These are phyloP conservation scores for Picochlorum sp. DNA, from an alignment of 139 green algal species.

Conservation along the genomic window DNA sequence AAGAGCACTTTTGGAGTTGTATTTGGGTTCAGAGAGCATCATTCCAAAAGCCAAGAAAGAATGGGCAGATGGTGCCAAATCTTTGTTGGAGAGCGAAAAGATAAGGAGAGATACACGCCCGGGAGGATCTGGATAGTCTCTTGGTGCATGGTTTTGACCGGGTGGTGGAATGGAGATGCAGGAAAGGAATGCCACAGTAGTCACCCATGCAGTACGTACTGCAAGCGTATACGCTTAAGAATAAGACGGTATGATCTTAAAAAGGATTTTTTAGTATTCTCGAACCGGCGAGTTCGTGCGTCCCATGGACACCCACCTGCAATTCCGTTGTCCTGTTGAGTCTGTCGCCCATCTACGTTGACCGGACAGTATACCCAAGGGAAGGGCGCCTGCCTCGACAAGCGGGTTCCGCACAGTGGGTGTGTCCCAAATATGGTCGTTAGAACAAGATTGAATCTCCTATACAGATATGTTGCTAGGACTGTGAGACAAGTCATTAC, in stretches of 20 bases:
- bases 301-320: not conserved
- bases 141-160: not conserved
- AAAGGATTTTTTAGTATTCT: constrained; percentile 1
- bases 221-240: too few species aligned
- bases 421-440: constrained; percentile 1
- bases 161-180: not conserved
- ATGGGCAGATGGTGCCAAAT: constrained; percentile 18
- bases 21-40: constrained; percentile 15
- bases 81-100: constrained; percentile 25
- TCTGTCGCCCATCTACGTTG: too few species aligned
- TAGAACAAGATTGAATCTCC: not conserved
- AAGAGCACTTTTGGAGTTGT: constrained; percentile 68
- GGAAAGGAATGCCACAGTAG: too few species aligned
- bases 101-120: constrained; percentile 24
- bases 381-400: not conserved
- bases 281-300: not conserved
- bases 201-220: too few species aligned
- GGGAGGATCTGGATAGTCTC: constrained; percentile 22
- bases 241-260: not conserved
- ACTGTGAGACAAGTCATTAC: too few species aligned
- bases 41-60: constrained; percentile 25
- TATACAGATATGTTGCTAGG: not conserved
- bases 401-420: not conserved
- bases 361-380: too few species aligned
- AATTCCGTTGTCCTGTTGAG: too few species aligned